A percentile compares a stretch with the other conserved stretches of the same genome.
These are phyloP conservation scores for Keithomyces neogunnii DNA, from an alignment of 2,329 filamentous ascomycete species.

Conservation along the genomic window DNA sequence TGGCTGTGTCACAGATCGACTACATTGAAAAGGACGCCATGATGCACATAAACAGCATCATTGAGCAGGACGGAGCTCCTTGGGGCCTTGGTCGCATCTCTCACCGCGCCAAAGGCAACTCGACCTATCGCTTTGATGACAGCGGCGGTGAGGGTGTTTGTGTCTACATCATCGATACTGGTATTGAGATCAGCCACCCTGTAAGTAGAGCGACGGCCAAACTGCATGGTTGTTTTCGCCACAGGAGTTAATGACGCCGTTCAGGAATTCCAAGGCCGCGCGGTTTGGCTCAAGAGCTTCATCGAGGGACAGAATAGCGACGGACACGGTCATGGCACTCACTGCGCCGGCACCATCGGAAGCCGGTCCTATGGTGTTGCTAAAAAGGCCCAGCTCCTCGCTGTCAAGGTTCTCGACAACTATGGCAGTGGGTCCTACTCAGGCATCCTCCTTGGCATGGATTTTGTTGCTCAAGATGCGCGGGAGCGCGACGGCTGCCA, in stretches of 20 bases:
- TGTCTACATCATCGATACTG: slow-evolving; percentile 39
- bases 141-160: slow-evolving; percentile 32
- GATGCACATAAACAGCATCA: slow-evolving; percentile 13
- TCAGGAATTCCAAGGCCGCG: slow-evolving; percentile 25
- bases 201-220: slow-evolving; percentile 17
- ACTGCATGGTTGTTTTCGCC: background rate
- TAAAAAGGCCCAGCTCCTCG: slow-evolving; percentile 33
- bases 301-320: slow-evolving; percentile 15
- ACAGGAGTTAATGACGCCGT: background rate
- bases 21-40: slow-evolving; percentile 29
- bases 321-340: slow-evolving; percentile 34
- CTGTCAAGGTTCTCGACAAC: slow-evolving; percentile 37
- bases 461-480: slow-evolving; percentile 31
- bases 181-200: slow-evolving; percentile 28
- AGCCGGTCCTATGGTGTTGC: slow-evolving; percentile 28
- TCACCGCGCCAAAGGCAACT: slow-evolving; percentile 18
- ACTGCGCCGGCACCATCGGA: slow-evolving; percentile 26
- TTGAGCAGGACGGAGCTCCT: slow-evolving; percentile 13
- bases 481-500: slow-evolving; percentile 26
- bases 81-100: slow-evolving; percentile 28
- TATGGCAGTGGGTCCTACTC: slow-evolving; percentile 24
- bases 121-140: slow-evolving; percentile 29
- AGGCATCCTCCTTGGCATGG: slow-evolving; percentile 36
- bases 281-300: slow-evolving; percentile 22
- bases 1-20: slow-evolving; percentile 15